Evolutionary conservation across 441 rosid species (phyloP).

Genomic region (Geranium incanum): DNA sequence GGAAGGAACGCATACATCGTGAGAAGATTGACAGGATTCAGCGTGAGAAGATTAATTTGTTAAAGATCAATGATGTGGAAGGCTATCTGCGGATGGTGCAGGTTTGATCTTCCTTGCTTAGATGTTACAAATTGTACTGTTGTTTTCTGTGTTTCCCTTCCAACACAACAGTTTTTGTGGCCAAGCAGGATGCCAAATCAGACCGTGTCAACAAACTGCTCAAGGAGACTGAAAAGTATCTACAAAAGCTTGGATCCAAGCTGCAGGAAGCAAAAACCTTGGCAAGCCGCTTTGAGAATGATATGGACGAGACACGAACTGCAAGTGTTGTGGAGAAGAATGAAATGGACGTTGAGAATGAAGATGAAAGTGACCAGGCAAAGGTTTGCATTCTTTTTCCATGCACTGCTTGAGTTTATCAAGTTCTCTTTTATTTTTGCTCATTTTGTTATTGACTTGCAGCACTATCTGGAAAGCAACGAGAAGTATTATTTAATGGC

Average conservation of each 20-base stretch:
- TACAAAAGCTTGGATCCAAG: slow-evolving; percentile 82
- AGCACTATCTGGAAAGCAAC: slow-evolving; percentile 95
- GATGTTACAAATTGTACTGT: slow-evolving; percentile 14
- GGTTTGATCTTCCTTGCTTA: slow-evolving; percentile 40
- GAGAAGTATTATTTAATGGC: slow-evolving; percentile 97
- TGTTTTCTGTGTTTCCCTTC: slow-evolving; percentile 18
- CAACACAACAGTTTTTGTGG: slow-evolving; percentile 16
- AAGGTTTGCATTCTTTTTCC: slow-evolving; percentile 45
- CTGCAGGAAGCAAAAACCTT: slow-evolving; percentile 64
- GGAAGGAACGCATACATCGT: slow-evolving; percentile 89
- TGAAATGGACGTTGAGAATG: slow-evolving; percentile 63
- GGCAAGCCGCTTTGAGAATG: slow-evolving; percentile 53
- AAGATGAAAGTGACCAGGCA: slow-evolving; percentile 86
- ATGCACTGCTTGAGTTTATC: slow-evolving; percentile 17
- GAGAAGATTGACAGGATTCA: slow-evolving; percentile 94
- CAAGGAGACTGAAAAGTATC: slow-evolving; percentile 92
- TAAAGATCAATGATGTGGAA: slow-evolving; percentile 95
- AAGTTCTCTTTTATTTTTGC: slow-evolving; percentile 14
- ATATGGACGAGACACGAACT: slow-evolving; percentile 48
- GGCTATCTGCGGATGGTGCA: slow-evolving; percentile 97
- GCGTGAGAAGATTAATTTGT: slow-evolving; percentile 86
- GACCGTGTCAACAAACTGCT: slow-evolving; percentile 89
- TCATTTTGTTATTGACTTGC: slow-evolving; percentile 32
- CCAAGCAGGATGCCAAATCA: slow-evolving; percentile 79
- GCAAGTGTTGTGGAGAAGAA: slow-evolving; percentile 41